phyloP scores from a whole-genome alignment of 2,329 filamentous ascomycete genomes.

The Hirsutella rhossiliensis region DNA sequence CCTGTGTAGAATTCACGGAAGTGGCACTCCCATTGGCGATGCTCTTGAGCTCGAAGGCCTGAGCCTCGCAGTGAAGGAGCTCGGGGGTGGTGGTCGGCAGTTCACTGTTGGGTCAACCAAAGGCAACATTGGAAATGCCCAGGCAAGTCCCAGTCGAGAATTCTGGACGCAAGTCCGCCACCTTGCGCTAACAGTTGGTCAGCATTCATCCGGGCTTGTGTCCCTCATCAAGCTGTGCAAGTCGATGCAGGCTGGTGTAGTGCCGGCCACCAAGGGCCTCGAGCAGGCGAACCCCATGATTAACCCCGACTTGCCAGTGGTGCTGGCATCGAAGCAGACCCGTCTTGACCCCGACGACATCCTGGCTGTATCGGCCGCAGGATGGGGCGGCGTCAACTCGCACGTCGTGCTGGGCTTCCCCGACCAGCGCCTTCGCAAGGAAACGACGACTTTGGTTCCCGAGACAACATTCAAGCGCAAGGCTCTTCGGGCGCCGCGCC shows the following conservation, averaged over 20 bases:
- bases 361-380: constrained; percentile 21
- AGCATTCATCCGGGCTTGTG: constrained; percentile 6
- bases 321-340: constrained; percentile 1
- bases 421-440: constrained; percentile 1
- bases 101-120: constrained; percentile 5
- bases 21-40: constrained; percentile 6
- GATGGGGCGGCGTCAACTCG: constrained; percentile 34
- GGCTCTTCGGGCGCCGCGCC: neutral
- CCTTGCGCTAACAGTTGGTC: neutral
- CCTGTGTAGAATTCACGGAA: constrained; percentile 4
- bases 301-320: constrained; percentile 1
- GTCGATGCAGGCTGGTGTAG: constrained; percentile 4
- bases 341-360: constrained; percentile 1
- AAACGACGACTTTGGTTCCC: neutral
- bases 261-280: constrained; percentile 4
- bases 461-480: constrained; percentile 1
- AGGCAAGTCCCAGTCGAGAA: neutral
- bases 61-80: constrained; percentile 2
- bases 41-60: constrained; percentile 5
- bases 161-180: neutral
- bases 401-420: constrained; percentile 31
- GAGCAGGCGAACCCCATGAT: constrained; percentile 3
- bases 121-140: constrained; percentile 6
- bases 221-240: constrained; percentile 7
- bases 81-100: neutral